phyloP scores from a whole-genome alignment of 2,329 filamentous ascomycete species.

The Metarhizium sp. region DNA sequence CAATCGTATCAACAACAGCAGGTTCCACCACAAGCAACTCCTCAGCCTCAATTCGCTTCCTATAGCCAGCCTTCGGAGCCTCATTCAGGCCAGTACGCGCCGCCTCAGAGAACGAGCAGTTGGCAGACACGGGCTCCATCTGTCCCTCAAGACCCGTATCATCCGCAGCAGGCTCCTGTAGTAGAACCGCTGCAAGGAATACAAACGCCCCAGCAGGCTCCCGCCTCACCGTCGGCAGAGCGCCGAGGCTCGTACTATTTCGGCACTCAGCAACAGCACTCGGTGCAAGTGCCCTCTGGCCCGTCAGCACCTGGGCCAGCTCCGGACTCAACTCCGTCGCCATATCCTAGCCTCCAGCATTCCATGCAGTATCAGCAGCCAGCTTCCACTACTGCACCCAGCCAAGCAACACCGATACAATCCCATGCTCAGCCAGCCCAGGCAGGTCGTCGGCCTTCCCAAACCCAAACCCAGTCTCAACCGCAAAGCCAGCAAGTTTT shows the following conservation, averaged over 20 bases:
- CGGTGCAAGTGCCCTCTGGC: constrained; percentile 19
- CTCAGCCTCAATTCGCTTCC: constrained; percentile 32
- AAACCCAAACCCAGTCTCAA: constrained; percentile 16
- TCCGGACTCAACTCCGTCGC: constrained; percentile 35
- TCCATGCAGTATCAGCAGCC: constrained; percentile 34
- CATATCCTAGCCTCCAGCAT: constrained; percentile 44
- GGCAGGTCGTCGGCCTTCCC: constrained; percentile 6
- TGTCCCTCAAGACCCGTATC: constrained; percentile 22
- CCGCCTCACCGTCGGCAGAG: constrained; percentile 30
- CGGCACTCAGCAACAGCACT: constrained; percentile 24
- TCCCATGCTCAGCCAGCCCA: constrained; percentile 17
- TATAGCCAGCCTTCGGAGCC: constrained; percentile 33
- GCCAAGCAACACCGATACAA: constrained; percentile 23
- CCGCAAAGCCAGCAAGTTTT: constrained; percentile 8
- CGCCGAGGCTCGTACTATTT: constrained; percentile 52
- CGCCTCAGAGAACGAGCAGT: constrained; percentile 38
- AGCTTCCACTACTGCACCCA: constrained; percentile 28
- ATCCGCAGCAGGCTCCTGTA: constrained; percentile 14
- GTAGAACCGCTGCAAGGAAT: constrained; percentile 17
- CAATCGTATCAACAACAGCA: constrained; percentile 18
- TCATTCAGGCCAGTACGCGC: constrained; percentile 32
- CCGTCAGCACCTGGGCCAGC: constrained; percentile 28
- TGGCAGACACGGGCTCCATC: constrained; percentile 37
- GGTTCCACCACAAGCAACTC: constrained; percentile 21
- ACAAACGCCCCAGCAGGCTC: constrained; percentile 20